Percentiles rank a stretch among this genome's conserved stretches.
These are phyloP conservation scores for Setaria italica DNA, from an alignment of 202 grass and related monocot species.

Conservation along the genomic window DNA sequence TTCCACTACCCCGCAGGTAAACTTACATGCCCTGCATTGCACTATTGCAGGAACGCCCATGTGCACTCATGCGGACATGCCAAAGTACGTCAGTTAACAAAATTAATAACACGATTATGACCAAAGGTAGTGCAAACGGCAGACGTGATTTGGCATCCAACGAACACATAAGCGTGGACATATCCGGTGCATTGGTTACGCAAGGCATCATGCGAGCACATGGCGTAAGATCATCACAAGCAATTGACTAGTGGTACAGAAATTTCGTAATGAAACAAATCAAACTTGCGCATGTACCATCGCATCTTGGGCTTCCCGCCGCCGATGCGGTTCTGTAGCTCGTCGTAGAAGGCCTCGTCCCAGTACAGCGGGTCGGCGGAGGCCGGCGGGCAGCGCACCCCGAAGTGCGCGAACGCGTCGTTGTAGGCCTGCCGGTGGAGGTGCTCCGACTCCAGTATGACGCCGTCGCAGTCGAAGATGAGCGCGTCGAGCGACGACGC, in stretches of 20 bases:
- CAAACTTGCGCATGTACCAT: slow-evolving; percentile 59
- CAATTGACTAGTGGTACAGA: background rate
- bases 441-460: slow-evolving; percentile 95
- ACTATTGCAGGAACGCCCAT: background rate
- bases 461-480: slow-evolving; percentile 96
- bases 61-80: background rate
- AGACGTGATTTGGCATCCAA: background rate
- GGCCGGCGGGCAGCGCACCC: slow-evolving; percentile 60
- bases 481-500: slow-evolving; percentile 67
- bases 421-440: slow-evolving; percentile 97
- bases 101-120: background rate
- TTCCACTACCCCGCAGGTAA: background rate
- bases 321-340: slow-evolving; percentile 84
- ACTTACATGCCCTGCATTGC: background rate
- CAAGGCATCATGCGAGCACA: slow-evolving; percentile 5
- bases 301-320: slow-evolving; percentile 99
- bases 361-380: slow-evolving; percentile 59
- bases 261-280: background rate
- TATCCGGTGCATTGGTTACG: background rate
- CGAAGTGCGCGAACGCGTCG: slow-evolving; percentile 84
- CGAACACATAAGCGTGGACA: background rate
- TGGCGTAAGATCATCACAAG: background rate
- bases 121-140: background rate
- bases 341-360: slow-evolving; percentile 82
- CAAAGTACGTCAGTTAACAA: background rate